Percentiles rank a stretch among this genome's conserved stretches.
These are phyloP conservation scores for Phytophthora constricta DNA, from an alignment of 352 stramenopile genomes.

Conservation along the genomic window DNA sequence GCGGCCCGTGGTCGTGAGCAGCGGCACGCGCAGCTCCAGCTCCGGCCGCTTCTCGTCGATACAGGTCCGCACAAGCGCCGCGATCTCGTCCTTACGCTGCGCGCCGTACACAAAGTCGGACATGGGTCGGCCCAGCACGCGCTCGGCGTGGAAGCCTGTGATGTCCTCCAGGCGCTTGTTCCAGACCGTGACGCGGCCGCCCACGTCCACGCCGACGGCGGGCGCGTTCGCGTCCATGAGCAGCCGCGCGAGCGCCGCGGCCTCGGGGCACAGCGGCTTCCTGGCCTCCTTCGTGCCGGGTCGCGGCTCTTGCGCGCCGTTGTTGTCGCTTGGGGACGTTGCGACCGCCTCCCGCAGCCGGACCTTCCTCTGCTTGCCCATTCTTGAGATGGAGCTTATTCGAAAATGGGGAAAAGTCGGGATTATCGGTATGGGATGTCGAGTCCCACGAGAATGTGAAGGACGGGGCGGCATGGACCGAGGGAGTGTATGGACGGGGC, in stretches of 20 bases:
- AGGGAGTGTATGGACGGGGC: too few species aligned
- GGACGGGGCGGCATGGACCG: too few species aligned
- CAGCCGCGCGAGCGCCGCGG: constrained; percentile 34
- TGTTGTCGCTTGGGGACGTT: not conserved
- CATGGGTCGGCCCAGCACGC: constrained; percentile 50
- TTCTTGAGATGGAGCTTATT: too few species aligned
- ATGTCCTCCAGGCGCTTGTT: constrained; percentile 61
- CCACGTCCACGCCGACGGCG: constrained; percentile 59
- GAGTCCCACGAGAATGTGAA: too few species aligned
- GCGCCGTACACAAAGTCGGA: constrained; percentile 61
- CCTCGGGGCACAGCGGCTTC: constrained; percentile 22
- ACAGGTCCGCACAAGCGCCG: constrained; percentile 31
- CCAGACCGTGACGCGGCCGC: constrained; percentile 66
- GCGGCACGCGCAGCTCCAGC: constrained; percentile 54
- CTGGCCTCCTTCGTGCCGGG: not conserved
- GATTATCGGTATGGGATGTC: too few species aligned
- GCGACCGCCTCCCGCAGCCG: not conserved
- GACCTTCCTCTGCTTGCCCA: not conserved
- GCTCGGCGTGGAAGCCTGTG: constrained; percentile 50
- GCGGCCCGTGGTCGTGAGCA: constrained; percentile 51
- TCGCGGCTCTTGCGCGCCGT: not conserved
- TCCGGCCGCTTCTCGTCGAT: constrained; percentile 48
- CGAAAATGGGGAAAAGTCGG: not conserved
- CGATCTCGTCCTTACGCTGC: constrained; percentile 41
- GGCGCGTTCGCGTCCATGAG: constrained; percentile 71